phyloP scores from a whole-genome alignment of 495 filamentous ascomycete genomes.

The Daldinia loculata region DNA sequence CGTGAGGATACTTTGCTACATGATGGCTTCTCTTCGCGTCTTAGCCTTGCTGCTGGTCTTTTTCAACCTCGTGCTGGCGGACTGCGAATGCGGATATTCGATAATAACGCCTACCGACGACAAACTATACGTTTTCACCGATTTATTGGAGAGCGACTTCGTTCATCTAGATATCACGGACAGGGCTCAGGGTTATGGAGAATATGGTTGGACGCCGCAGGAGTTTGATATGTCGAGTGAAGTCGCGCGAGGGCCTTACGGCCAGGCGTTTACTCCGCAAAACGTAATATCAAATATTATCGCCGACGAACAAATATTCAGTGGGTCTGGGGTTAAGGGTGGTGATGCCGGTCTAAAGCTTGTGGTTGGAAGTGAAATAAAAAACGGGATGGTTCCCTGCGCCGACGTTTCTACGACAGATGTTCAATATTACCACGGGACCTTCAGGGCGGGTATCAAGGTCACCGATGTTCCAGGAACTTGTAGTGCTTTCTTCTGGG shows the following conservation, averaged over 20 bases:
- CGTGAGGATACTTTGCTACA: constrained; percentile 1
- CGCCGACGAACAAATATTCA: constrained; percentile 46
- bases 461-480: constrained; percentile 66
- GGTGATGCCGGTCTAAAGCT: constrained; percentile 67
- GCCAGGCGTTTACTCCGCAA: constrained; percentile 63
- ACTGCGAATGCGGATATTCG: constrained; percentile 78
- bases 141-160: constrained; percentile 75
- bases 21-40: constrained; percentile 34
- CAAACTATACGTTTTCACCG: constrained; percentile 64
- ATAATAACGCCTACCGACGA: constrained; percentile 50
- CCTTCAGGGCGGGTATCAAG: constrained; percentile 72
- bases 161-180: constrained; percentile 65
- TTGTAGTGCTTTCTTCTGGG: constrained; percentile 82
- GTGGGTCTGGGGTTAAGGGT: constrained; percentile 53
- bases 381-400: constrained; percentile 62
- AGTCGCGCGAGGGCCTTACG: constrained; percentile 67
- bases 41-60: constrained; percentile 25
- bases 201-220: constrained; percentile 65
- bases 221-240: constrained; percentile 66
- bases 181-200: constrained; percentile 17
- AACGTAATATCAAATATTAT: constrained; percentile 67
- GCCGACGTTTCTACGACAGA: constrained; percentile 67
- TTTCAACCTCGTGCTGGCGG: constrained; percentile 48
- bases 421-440: constrained; percentile 70
- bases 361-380: constrained; percentile 59